Evolutionary conservation across 1,139 yeast genomes (phyloP), one percentile per base, ranked within the genome.

Genomic region (Taphrina pruni): DNA sequence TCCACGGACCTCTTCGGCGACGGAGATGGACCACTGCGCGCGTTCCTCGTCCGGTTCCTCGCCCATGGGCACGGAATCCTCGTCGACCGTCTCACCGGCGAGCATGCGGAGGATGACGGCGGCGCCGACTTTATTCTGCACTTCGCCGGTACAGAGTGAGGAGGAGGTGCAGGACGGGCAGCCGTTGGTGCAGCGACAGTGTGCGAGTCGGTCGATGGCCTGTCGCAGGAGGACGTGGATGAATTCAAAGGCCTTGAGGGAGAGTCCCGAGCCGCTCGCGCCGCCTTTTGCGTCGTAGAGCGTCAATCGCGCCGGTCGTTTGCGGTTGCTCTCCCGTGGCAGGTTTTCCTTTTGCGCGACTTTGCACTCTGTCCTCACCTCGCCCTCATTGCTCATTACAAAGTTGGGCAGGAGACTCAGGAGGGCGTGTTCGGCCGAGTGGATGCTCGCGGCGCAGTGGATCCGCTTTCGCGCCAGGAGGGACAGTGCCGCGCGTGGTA

Each of bases 261-360:
- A 85, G 54, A 93, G 80, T 0, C 98, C 98, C 0, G 92, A 85
- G 0, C 97, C 97, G 35, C 61, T 58, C 11, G 70, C 82, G 0
- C 96, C 96, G 6, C 96, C 96, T 74, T 87, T 87, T 0, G 90
- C 83, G 77, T 94, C 99, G 76, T 87, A 88, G 74, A 94, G 89
- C 0, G 93, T 85, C 58, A 94, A 79, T 69, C 99, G 81, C 0
- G 96, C 96, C 0, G 98, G 98, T 58, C 99, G 79, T 71, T 84
- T 84, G 54, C 99, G 81, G 17, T 78, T 78, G 0, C 92, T 83
- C 75, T 88, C 88, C 35, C 90, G 79, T 56, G 84, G 83, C 1
- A 96, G 90, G 81, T 92, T 90, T 76, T 94, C 99, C 76, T 94
- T 94, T 73, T 90, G 96, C 0, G 99, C 97, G 0, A 98, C 97